Percentiles rank a stretch among this genome's conserved stretches.
Evolutionary conservation across 805 yeast species (phyloP).

Genomic region (Spathaspora hagerdaliae): DNA sequence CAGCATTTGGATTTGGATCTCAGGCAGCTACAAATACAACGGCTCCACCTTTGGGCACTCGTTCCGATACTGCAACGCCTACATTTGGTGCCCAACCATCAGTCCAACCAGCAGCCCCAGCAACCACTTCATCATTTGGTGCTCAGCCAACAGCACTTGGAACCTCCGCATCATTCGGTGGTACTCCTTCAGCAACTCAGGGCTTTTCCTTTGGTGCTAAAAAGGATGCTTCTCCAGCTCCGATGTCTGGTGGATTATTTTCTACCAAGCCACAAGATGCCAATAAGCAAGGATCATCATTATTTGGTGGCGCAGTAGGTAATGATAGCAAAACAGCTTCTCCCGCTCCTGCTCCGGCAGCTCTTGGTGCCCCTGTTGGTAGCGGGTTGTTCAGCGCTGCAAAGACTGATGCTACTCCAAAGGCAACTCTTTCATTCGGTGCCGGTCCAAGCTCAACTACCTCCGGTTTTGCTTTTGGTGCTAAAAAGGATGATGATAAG

Average conservation of each 20-base stretch:
- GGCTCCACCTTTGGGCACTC: constrained; percentile 13
- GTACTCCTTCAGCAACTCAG: constrained; percentile 14
- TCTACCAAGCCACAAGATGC: constrained; percentile 14
- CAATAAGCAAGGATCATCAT: neutral
- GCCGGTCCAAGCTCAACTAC: constrained; percentile 4
- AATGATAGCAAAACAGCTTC: constrained; percentile 7
- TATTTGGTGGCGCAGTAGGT: neutral
- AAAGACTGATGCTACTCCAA: constrained; percentile 8
- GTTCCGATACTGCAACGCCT: constrained; percentile 4
- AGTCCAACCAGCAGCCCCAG: constrained; percentile 13
- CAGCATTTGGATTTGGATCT: constrained; percentile 7
- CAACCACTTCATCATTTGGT: constrained; percentile 10
- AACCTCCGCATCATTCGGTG: constrained; percentile 18
- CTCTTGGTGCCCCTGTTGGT: neutral
- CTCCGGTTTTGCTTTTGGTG: constrained; percentile 12
- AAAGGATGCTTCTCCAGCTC: constrained; percentile 7
- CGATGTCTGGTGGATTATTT: constrained; percentile 13
- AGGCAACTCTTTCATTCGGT: constrained; percentile 9
- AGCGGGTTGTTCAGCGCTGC: neutral
- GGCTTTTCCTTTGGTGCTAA: constrained; percentile 17
- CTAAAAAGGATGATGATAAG: constrained; percentile 7
- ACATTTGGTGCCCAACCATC: constrained; percentile 9
- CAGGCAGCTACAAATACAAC: constrained; percentile 1
- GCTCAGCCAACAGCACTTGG: constrained; percentile 9
- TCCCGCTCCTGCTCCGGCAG: neutral